phyloP scores from a whole-genome alignment of 495 filamentous ascomycete genomes.

The Margaritispora aquatica region DNA sequence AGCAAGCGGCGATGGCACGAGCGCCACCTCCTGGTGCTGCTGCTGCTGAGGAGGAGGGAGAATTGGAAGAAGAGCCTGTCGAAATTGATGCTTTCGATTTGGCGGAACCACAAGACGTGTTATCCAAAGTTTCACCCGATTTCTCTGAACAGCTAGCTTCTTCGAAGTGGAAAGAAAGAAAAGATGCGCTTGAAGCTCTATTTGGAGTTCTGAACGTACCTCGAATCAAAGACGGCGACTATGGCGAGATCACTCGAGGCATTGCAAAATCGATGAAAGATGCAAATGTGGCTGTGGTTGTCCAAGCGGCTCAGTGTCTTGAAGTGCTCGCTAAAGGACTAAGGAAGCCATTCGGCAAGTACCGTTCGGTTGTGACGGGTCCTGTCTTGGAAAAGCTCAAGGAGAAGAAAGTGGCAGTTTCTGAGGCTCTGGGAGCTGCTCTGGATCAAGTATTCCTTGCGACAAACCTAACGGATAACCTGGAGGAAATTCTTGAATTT shows the following conservation, averaged over 20 bases:
- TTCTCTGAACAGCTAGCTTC: constrained; percentile 78
- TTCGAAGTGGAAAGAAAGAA: constrained; percentile 97
- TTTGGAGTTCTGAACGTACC: constrained; percentile 75
- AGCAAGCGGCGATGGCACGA: constrained; percentile 74
- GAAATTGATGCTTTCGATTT: constrained; percentile 83
- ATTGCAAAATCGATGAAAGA: constrained; percentile 98
- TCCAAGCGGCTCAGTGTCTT: constrained; percentile 88
- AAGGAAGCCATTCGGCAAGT: constrained; percentile 69
- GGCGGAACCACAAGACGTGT: constrained; percentile 81
- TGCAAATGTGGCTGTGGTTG: constrained; percentile 93
- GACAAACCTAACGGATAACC: constrained; percentile 71
- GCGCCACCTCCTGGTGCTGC: constrained; percentile 52
- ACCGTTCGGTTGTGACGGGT: constrained; percentile 69
- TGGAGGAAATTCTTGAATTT: constrained; percentile 83
- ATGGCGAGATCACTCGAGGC: constrained; percentile 70
- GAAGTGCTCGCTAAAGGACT: constrained; percentile 88
- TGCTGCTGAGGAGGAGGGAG: constrained; percentile 52
- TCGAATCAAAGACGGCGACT: constrained; percentile 86
- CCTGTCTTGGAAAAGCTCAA: constrained; percentile 94
- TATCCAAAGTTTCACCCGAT: constrained; percentile 75
- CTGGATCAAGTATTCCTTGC: constrained; percentile 81
- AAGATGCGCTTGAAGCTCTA: constrained; percentile 85
- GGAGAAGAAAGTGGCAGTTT: constrained; percentile 88
- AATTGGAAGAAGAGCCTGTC: constrained; percentile 62
- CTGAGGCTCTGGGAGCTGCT: constrained; percentile 79